These are phyloP conservation scores for Kwoniella europaea DNA, from an alignment of 768 basidiomycete species.

Conservation along the genomic window DNA sequence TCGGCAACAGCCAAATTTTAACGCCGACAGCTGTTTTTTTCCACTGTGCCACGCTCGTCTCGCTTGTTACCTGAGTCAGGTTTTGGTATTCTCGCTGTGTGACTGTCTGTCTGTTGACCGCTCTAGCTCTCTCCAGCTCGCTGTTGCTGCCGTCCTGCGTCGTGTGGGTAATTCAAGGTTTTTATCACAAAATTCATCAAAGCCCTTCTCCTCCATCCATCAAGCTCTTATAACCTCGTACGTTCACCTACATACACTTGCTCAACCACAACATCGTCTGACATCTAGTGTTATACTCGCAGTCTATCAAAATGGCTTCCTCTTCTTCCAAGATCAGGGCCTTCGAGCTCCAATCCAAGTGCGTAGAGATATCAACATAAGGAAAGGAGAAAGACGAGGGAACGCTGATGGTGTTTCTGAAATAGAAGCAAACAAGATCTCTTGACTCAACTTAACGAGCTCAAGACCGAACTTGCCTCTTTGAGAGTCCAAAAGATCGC, in stretches of 20 bases:
- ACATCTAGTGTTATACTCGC: neutral
- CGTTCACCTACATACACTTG: constrained; percentile 5
- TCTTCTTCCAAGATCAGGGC: constrained; percentile 56
- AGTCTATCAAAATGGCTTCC: constrained; percentile 47
- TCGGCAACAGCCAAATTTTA: constrained; percentile 14
- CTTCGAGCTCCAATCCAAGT: constrained; percentile 60
- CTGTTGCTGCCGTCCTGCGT: constrained; percentile 8
- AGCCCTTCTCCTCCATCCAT: constrained; percentile 18
- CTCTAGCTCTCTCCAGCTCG: constrained; percentile 1
- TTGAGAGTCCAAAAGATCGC: constrained; percentile 98
- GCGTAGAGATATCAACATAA: constrained; percentile 21
- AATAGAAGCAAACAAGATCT: constrained; percentile 90
- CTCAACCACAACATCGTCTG: neutral
- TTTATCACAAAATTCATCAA: neutral
- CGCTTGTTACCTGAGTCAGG: neutral
- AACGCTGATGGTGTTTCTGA: constrained; percentile 14
- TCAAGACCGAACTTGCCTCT: constrained; percentile 91
- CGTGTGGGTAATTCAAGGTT: constrained; percentile 2
- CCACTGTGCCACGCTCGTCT: constrained; percentile 7
- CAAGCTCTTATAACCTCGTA: constrained; percentile 21
- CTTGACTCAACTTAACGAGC: constrained; percentile 86
- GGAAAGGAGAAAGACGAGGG: neutral
- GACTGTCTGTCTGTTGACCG: neutral
- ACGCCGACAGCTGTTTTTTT: constrained; percentile 5
- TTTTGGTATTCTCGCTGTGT: neutral